These are phyloP conservation scores for Mycena filopes DNA, from an alignment of 768 basidiomycete species.

Conservation along the genomic window DNA sequence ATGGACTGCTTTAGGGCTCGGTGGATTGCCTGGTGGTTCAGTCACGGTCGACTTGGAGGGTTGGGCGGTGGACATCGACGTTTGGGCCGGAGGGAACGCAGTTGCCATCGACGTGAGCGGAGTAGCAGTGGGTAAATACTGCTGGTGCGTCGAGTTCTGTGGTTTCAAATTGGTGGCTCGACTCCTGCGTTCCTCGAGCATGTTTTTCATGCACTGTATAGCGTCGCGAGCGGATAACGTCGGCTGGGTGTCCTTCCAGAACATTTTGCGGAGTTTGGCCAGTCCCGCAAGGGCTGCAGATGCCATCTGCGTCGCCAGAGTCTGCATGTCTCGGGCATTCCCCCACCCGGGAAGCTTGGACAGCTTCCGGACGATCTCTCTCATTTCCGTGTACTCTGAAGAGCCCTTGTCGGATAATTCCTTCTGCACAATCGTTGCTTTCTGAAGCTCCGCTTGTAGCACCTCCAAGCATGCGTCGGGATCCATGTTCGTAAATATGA, in stretches of 20 bases:
- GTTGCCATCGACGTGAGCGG: background rate
- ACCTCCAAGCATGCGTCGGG: slow-evolving; percentile 60
- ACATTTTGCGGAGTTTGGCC: background rate
- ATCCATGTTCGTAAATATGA: slow-evolving; percentile 63
- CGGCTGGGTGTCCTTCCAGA: slow-evolving; percentile 8
- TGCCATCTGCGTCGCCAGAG: slow-evolving; percentile 41
- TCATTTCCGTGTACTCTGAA: slow-evolving; percentile 41
- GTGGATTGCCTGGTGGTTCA: background rate
- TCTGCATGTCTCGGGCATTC: slow-evolving; percentile 72
- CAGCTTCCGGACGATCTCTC: slow-evolving; percentile 50
- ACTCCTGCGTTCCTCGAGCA: slow-evolving; percentile 6
- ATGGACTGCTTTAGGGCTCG: background rate
- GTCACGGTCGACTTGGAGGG: background rate
- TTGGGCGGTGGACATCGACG: background rate
- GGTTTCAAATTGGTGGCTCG: slow-evolving; percentile 7
- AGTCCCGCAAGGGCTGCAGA: background rate
- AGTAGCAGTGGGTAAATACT: background rate
- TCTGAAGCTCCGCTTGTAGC: slow-evolving; percentile 56
- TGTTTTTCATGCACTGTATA: slow-evolving; percentile 8
- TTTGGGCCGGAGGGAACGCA: background rate
- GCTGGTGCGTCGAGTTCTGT: background rate
- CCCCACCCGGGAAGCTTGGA: slow-evolving; percentile 67
- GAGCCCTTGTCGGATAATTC: slow-evolving; percentile 39
- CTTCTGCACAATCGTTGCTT: slow-evolving; percentile 50
- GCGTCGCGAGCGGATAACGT: slow-evolving; percentile 4